These are phyloP conservation scores for Herpetospermum pedunculosum DNA, from an alignment of 306 rosid species.

Conservation along the genomic window DNA sequence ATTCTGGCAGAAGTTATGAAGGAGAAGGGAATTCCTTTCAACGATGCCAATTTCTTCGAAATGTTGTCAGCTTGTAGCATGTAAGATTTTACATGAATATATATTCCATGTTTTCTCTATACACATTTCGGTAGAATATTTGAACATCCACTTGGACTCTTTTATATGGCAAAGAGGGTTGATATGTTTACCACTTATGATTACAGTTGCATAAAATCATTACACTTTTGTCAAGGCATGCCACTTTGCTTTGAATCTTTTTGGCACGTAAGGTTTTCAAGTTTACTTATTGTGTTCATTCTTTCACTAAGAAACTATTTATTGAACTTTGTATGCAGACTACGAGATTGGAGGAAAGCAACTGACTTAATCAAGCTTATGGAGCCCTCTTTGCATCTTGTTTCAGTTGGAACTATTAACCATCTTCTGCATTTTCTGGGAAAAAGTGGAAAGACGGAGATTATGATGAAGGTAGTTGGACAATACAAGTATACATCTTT, in stretches of 20 bases:
- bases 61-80: slow-evolving; percentile 86
- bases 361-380: slow-evolving; percentile 50
- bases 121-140: background rate
- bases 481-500: slow-evolving; percentile 2
- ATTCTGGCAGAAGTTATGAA: slow-evolving; percentile 60
- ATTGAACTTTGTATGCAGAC: slow-evolving; percentile 33
- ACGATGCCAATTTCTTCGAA: slow-evolving; percentile 69
- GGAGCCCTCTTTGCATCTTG: slow-evolving; percentile 59
- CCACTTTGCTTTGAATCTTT: slow-evolving; percentile 12
- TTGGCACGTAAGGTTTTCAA: slow-evolving; percentile 6
- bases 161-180: background rate
- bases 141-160: background rate
- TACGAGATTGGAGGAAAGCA: slow-evolving; percentile 80
- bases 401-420: slow-evolving; percentile 58
- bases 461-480: slow-evolving; percentile 67
- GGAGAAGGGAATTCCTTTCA: slow-evolving; percentile 62
- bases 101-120: background rate
- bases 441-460: slow-evolving; percentile 71
- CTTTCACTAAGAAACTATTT: slow-evolving; percentile 16
- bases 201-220: background rate
- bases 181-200: background rate
- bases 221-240: background rate
- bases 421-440: slow-evolving; percentile 69
- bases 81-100: slow-evolving; percentile 33
- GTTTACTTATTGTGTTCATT: background rate